Base-by-base conservation (phyloP, 2,329 filamentous ascomycete species). In the Mycogone perniciosa region DNA sequence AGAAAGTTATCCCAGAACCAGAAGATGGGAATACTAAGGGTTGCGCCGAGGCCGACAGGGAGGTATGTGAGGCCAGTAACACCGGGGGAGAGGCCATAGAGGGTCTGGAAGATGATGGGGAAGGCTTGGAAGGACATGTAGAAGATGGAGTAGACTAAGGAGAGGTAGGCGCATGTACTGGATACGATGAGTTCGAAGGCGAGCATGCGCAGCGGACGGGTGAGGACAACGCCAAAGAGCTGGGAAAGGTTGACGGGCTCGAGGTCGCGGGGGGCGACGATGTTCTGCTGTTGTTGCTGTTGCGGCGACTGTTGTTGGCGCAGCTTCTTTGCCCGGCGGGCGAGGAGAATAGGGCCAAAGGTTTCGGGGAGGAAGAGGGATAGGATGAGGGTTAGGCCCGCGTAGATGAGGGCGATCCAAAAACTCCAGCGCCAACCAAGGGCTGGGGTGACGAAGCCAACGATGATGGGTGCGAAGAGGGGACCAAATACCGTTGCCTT, bases 41-140 rank as follows among this genome's bases (percentile, higher is more conserved):
- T 56, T 31, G 81, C 78, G 27, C 87, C 87, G 6, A 79, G 69
- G 43, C 81, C 82, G 50, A 91, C 82, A 31, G 85, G 79, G 6
- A 90, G 71, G 66, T 87, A 89, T 4, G 81, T 74, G 2, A 90
- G 73, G 1, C 86, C 86, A 31, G 81, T 79, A 30, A 81, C 72
- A 20, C 86, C 84, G 0, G 83, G 73, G 3, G 75, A 79, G 54
- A 89, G 79, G 31, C 71, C 70, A 64, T 89, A 89, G 4, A 82
- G 62, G 27, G 68, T 62, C 55, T 77, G 71, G 64, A 88, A 91
- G 56, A 89, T 85, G 53, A 84, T 74, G 1, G 83, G 83, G 63
- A 85, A 91, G 2, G 85, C 84, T 64, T 89, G 82, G 59, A 92
- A 89, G 62, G 82, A 89, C 68, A 91, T 87, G 73, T 80, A 80